Percentiles rank a stretch among this genome's conserved stretches.
These are phyloP conservation scores for Hyaloperonospora brassicae DNA, from an alignment of 352 stramenopile genomes.

Conservation along the genomic window DNA sequence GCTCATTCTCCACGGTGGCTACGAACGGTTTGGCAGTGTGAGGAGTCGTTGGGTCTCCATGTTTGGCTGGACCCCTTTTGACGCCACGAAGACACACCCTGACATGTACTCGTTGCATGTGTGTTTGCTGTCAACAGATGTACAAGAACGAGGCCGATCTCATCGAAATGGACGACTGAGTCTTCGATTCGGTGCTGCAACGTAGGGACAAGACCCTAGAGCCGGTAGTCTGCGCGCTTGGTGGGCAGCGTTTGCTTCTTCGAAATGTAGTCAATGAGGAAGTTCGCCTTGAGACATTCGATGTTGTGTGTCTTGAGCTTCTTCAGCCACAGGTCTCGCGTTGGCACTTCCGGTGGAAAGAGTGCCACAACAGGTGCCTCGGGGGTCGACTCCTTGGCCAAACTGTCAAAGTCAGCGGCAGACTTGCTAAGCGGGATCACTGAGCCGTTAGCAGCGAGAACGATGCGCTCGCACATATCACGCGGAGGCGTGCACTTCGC, in stretches of 20 bases:
- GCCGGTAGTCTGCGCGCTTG: slow-evolving; percentile 39
- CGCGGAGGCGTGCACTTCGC: slow-evolving; percentile 60
- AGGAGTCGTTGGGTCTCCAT: neutral
- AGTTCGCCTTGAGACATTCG: slow-evolving; percentile 65
- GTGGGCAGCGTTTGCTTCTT: slow-evolving; percentile 63
- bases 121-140: slow-evolving; percentile 23
- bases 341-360: slow-evolving; percentile 41
- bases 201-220: slow-evolving; percentile 26
- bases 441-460: slow-evolving; percentile 43
- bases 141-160: slow-evolving; percentile 43
- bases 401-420: slow-evolving; percentile 31
- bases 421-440: slow-evolving; percentile 56
- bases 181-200: slow-evolving; percentile 1
- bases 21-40: slow-evolving; percentile 57
- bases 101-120: slow-evolving; percentile 17
- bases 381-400: slow-evolving; percentile 29
- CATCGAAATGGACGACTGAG: slow-evolving; percentile 31
- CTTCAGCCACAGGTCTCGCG: slow-evolving; percentile 63
- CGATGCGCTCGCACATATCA: slow-evolving; percentile 77
- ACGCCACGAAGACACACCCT: neutral
- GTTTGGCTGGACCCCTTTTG: neutral
- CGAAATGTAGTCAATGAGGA: slow-evolving; percentile 82
- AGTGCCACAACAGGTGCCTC: slow-evolving; percentile 52
- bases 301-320: slow-evolving; percentile 58
- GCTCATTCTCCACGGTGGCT: slow-evolving; percentile 65